These are phyloP conservation scores for Vigna nakashimae DNA, from an alignment of 306 rosid species.

Conservation along the genomic window DNA sequence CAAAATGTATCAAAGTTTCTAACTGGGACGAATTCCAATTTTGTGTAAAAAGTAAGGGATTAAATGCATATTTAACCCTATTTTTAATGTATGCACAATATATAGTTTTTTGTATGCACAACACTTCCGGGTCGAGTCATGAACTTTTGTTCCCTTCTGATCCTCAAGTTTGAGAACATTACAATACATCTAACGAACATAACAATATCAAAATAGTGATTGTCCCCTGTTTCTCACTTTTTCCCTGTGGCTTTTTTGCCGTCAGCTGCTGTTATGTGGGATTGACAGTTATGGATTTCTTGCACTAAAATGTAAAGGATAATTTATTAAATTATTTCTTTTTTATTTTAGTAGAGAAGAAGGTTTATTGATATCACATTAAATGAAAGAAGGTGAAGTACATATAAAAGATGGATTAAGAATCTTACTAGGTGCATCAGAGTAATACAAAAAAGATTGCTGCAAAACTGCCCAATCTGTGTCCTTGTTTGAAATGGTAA, in stretches of 20 bases:
- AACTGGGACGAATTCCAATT: too few relatives aligned
- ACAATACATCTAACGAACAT: not conserved
- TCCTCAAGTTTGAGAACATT: too few relatives aligned
- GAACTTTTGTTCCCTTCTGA: too few relatives aligned
- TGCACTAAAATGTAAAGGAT: conserved; percentile 28
- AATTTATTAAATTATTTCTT: conserved; percentile 10
- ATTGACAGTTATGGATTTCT: conserved; percentile 1
- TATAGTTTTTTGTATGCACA: too few relatives aligned
- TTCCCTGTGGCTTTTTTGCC: not conserved
- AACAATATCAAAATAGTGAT: not conserved
- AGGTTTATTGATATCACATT: not conserved
- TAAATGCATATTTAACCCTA: too few relatives aligned
- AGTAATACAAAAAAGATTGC: not conserved
- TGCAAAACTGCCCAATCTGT: conserved; percentile 29
- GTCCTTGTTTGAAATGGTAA: conserved; percentile 12
- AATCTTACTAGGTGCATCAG: conserved; percentile 12
- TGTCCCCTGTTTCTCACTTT: not conserved
- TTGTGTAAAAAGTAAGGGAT: too few relatives aligned
- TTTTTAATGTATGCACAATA: too few relatives aligned
- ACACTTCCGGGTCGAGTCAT: too few relatives aligned
- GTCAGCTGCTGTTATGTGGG: not conserved
- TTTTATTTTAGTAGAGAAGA: conserved; percentile 2
- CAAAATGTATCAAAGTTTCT: too few relatives aligned
- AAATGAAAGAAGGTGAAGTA: conserved; percentile 10
- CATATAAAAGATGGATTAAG: conserved; percentile 19